Evolutionary conservation across 345 rosid genomes (phyloP).

Genomic region (Garcia nutans): DNA sequence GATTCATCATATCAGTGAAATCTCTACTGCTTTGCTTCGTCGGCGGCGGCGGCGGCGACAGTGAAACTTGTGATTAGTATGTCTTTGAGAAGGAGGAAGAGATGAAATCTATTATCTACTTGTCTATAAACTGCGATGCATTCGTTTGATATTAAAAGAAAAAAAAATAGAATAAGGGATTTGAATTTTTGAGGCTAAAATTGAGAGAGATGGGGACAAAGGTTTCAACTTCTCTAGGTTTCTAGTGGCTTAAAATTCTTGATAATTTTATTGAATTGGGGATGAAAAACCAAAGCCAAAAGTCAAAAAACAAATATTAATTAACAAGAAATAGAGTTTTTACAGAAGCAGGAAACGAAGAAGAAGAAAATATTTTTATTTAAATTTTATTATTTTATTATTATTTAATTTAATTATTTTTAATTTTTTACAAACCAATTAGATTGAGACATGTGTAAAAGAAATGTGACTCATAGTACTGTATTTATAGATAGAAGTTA

Average conservation of each 20-base stretch:
- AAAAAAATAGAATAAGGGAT: neutral
- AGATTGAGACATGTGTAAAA: too few species aligned
- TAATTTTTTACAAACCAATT: too few species aligned
- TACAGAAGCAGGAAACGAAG: too few species aligned
- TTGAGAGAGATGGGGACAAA: too few species aligned
- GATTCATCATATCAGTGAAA: constrained; percentile 57
- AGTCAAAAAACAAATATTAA: too few species aligned
- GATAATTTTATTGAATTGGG: neutral
- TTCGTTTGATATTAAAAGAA: constrained; percentile 38
- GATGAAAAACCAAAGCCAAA: neutral
- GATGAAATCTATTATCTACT: constrained; percentile 79
- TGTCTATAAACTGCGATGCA: constrained; percentile 64
- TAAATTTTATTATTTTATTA: too few species aligned
- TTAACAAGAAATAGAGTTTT: too few species aligned
- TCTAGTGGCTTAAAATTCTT: neutral
- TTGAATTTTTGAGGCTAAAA: neutral
- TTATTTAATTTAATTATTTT: too few species aligned
- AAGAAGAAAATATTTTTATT: too few species aligned
- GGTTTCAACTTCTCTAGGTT: neutral
- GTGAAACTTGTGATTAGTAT: neutral
- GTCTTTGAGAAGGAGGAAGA: constrained; percentile 28
- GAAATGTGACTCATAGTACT: too few species aligned
- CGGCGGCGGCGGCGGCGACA: neutral
- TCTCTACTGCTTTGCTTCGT: constrained; percentile 24
- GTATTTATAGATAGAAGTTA: too few species aligned